Evolutionary conservation across 495 filamentous ascomycete species (phyloP).

Genomic region (Aspergillus olivimuriae): DNA sequence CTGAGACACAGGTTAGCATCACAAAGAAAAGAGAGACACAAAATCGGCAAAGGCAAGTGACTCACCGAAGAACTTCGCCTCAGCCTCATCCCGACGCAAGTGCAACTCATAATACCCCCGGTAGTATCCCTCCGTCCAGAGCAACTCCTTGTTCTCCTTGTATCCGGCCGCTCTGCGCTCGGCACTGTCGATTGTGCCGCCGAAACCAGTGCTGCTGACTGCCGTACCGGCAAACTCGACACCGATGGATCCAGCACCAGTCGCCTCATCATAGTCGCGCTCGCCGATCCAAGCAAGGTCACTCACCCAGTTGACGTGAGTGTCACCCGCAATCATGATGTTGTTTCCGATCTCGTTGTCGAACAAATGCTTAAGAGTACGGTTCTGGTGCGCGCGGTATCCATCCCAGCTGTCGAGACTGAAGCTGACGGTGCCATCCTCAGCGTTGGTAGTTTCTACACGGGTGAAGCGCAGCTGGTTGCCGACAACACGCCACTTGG

Average conservation of each 20-base stretch:
- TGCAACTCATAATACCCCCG: slow-evolving; percentile 55
- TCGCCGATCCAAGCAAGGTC: slow-evolving; percentile 60
- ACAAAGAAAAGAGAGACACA: background rate
- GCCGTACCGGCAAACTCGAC: slow-evolving; percentile 63
- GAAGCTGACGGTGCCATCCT: slow-evolving; percentile 6
- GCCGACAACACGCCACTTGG: slow-evolving; percentile 58
- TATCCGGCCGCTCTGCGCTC: slow-evolving; percentile 34
- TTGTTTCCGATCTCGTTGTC: slow-evolving; percentile 59
- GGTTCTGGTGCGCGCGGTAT: slow-evolving; percentile 56
- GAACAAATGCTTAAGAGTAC: slow-evolving; percentile 52
- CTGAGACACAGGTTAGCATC: slow-evolving; percentile 1
- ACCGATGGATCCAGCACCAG: slow-evolving; percentile 53
- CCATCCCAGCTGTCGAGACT: slow-evolving; percentile 40
- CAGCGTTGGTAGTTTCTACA: slow-evolving; percentile 5
- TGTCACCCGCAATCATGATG: slow-evolving; percentile 60
- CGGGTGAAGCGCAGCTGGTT: slow-evolving; percentile 55
- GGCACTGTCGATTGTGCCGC: slow-evolving; percentile 36
- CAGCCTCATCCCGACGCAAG: slow-evolving; percentile 33
- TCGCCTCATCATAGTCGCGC: slow-evolving; percentile 47
- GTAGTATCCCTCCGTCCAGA: slow-evolving; percentile 66
- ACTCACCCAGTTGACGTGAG: slow-evolving; percentile 52
- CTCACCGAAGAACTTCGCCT: slow-evolving; percentile 10
- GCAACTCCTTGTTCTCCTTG: slow-evolving; percentile 48
- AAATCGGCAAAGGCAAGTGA: background rate
- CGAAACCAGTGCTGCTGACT: slow-evolving; percentile 49